Evolutionary conservation across 2,329 filamentous ascomycete species (phyloP).

Genomic region (Penicillium sp.): DNA sequence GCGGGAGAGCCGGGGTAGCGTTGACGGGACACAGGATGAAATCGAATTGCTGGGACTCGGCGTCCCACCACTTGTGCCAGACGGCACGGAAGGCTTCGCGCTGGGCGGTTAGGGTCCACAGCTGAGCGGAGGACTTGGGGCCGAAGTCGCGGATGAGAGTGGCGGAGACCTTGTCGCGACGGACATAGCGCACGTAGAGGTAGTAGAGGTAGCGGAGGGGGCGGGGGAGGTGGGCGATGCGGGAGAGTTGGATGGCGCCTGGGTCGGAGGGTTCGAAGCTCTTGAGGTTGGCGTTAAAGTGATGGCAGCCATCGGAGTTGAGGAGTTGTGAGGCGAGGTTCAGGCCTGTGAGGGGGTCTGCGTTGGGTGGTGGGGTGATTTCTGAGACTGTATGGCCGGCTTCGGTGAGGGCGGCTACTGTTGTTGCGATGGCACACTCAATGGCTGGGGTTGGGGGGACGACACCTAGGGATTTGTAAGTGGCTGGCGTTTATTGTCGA

Average conservation of each 20-base stretch:
- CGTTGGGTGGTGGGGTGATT: conserved; percentile 65
- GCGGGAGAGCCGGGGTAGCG: conserved; percentile 83
- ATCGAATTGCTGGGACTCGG: conserved; percentile 67
- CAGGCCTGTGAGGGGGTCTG: conserved; percentile 74
- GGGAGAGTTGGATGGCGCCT: conserved; percentile 72
- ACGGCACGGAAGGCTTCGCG: conserved; percentile 73
- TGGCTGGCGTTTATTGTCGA: too few species aligned
- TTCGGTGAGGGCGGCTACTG: conserved; percentile 64
- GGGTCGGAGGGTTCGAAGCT: conserved; percentile 75
- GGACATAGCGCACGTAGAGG: conserved; percentile 82
- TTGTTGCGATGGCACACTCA: conserved; percentile 68
- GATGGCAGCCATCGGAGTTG: conserved; percentile 78
- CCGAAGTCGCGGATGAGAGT: conserved; percentile 71
- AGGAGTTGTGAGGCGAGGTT: conserved; percentile 75
- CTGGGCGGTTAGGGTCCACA: conserved; percentile 76
- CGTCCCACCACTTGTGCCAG: conserved; percentile 86
- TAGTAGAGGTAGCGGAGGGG: conserved; percentile 83
- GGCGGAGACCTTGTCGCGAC: conserved; percentile 73
- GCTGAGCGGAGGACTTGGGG: conserved; percentile 70
- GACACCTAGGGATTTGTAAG: conserved; percentile 53
- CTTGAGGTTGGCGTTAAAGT: conserved; percentile 73
- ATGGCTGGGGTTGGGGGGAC: conserved; percentile 86
- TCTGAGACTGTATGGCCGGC: conserved; percentile 73
- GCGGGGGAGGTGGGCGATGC: conserved; percentile 69
- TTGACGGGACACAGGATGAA: conserved; percentile 82